Evolutionary conservation across 2,329 filamentous ascomycete species (phyloP), one percentile per base, ranked within the genome.

Genomic region (Ascosphaera apis): DNA sequence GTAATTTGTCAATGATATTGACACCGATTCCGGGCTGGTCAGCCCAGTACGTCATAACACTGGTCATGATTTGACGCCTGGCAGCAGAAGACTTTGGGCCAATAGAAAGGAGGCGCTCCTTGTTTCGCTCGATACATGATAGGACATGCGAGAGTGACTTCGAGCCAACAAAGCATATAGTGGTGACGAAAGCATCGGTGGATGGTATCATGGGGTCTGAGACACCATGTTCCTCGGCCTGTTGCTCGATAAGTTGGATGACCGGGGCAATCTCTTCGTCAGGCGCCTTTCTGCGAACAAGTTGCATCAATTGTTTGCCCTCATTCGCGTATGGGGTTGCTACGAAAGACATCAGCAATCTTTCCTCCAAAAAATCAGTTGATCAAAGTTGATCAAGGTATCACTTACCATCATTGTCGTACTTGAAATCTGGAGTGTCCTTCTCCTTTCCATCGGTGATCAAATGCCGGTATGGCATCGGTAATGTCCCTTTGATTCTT

Each of bases 91-190:
- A 86, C 33, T 72, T 66, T 1, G 74, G 65, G 0, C 81, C 82
- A 27, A 86, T 74, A 39, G 78, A 73, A 2, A 92, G 62, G 1
- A 98, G 71, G 19, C 83, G 74, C 37, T 86, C 80, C 57, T 92
- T 92, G 57, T 78, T 86, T 39, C 88, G 77, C 55, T 98, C 88
- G 44, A 98, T 92, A 53, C 80, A 91, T 6, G 84, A 91, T 12
- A 98, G 69, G 3, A 93, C 82, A 54, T 98, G 88, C 9, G 84
- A 93, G 21, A 98, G 69, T 0, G 86, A 93, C 57, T 98, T 98
- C 43, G 81, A 84, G 32, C 88, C 88, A 34, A 93, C 75, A 57
- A 74, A 88, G 60, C 86, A 88, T 44, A 98, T 84, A 15, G 81
- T 75, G 1, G 86, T 98, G 49, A 92, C 75, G 49, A 92, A 91